A percentile compares a stretch with the other conserved stretches of the same genome.
phyloP scores from a whole-genome alignment of 345 rosid genomes.

The Eucalyptus tenuipes region DNA sequence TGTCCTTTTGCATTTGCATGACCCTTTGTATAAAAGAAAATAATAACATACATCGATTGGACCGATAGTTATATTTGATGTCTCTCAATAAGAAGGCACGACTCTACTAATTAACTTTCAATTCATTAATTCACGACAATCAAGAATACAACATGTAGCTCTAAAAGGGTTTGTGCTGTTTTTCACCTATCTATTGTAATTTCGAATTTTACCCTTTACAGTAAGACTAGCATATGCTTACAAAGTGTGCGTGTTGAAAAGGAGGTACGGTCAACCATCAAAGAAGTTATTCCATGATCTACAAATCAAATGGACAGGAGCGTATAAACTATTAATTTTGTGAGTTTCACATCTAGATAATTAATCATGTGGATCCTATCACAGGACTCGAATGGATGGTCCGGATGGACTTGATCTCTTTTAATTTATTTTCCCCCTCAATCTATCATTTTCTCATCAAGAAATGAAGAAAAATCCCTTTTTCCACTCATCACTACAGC shows the following conservation, averaged over 20 bases:
- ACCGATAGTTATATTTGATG: not conserved
- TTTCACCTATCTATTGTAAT: not conserved
- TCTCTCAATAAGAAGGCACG: not conserved
- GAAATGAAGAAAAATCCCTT: not conserved
- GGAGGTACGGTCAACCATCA: not conserved
- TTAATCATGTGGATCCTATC: not conserved
- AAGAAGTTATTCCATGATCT: not conserved
- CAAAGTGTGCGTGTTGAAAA: rapidly evolving
- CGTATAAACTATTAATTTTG: not conserved
- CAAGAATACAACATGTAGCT: not conserved
- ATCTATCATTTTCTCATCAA: not conserved
- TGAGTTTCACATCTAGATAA: rapidly evolving
- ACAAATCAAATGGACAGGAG: rapidly evolving
- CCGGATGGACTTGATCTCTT: not conserved
- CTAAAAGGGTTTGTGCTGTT: not conserved
- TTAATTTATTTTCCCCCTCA: not conserved
- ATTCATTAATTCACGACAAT: not conserved
- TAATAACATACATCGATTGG: not conserved
- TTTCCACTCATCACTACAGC: not conserved
- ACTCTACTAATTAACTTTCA: not conserved
- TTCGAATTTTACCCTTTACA: not conserved
- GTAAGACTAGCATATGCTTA: not conserved
- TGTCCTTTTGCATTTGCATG: not conserved
- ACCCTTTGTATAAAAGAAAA: not conserved
- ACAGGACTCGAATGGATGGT: rapidly evolving